These are phyloP conservation scores for Dothistroma pini DNA, from an alignment of 2,329 filamentous ascomycete species.

Conservation along the genomic window DNA sequence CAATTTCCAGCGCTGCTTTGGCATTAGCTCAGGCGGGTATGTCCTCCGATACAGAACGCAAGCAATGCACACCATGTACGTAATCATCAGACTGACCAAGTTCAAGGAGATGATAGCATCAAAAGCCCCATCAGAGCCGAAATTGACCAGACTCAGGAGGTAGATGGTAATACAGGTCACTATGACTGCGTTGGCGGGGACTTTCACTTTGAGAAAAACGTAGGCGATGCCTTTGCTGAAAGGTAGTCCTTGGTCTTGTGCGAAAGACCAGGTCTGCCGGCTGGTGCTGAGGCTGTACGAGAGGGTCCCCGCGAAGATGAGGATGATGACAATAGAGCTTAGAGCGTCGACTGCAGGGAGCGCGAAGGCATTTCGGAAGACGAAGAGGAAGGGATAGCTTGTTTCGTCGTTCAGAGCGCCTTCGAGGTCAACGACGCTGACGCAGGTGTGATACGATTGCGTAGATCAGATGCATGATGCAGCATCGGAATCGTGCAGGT, in stretches of 20 bases:
- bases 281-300: slow-evolving; percentile 23
- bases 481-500: background rate
- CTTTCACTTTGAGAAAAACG: slow-evolving; percentile 12
- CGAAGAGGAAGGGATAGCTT: slow-evolving; percentile 38
- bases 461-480: background rate
- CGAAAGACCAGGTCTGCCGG: slow-evolving; percentile 39
- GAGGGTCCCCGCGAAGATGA: slow-evolving; percentile 23
- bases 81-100: slow-evolving; percentile 38
- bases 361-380: slow-evolving; percentile 34
- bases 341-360: slow-evolving; percentile 26
- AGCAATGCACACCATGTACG: slow-evolving; percentile 42
- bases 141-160: slow-evolving; percentile 28
- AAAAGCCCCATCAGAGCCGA: slow-evolving; percentile 29
- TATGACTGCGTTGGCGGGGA: slow-evolving; percentile 28
- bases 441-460: background rate
- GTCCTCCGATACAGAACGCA: slow-evolving; percentile 41
- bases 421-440: slow-evolving; percentile 34
- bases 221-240: slow-evolving; percentile 21
- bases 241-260: slow-evolving; percentile 32
- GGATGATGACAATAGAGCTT: slow-evolving; percentile 24
- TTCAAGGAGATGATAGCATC: slow-evolving; percentile 41
- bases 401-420: slow-evolving; percentile 25
- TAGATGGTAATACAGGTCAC: slow-evolving; percentile 24
- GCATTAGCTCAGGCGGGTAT: slow-evolving; percentile 37
- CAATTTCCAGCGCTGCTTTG: slow-evolving; percentile 38